Evolutionary conservation across 257 asterid species (phyloP).

Genomic region (Leptodermis oblonga): DNA sequence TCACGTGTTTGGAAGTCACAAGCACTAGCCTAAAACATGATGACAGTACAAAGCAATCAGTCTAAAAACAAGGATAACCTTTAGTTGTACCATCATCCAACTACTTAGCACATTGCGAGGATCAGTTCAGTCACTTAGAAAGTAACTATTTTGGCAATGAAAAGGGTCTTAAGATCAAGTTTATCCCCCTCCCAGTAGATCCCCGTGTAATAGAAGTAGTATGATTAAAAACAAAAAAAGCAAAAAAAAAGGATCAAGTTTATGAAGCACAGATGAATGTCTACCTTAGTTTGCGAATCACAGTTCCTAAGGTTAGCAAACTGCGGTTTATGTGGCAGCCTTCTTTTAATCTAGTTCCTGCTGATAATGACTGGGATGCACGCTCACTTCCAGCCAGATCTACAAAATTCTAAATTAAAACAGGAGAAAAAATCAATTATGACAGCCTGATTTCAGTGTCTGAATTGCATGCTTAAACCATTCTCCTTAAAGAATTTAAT

Average conservation of each 20-base stretch:
- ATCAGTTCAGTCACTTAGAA: background rate
- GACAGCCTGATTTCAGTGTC: constrained; percentile 8
- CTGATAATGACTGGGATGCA: constrained; percentile 89
- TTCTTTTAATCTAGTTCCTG: constrained; percentile 91
- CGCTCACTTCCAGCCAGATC: constrained; percentile 99
- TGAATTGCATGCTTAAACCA: constrained; percentile 5
- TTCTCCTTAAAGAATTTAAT: constrained; percentile 10
- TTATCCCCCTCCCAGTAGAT: no score
- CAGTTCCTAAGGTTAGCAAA: constrained; percentile 86
- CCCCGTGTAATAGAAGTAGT: no score
- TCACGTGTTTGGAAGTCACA: background rate
- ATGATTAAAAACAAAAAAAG: no score
- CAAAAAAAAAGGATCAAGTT: no score
- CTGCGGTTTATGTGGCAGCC: constrained; percentile 98
- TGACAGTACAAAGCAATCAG: background rate
- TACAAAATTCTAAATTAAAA: constrained; percentile 63
- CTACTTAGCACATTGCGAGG: background rate
- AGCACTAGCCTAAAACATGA: background rate
- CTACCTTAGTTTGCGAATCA: constrained; percentile 91
- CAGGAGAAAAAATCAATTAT: constrained; percentile 10
- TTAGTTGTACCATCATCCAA: no score
- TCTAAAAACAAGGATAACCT: background rate
- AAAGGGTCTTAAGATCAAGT: background rate
- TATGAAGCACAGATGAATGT: background rate
- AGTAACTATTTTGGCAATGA: background rate